Base-by-base conservation (phyloP, 1,284 basidiomycete species). In the Malassezia obtusa region DNA sequence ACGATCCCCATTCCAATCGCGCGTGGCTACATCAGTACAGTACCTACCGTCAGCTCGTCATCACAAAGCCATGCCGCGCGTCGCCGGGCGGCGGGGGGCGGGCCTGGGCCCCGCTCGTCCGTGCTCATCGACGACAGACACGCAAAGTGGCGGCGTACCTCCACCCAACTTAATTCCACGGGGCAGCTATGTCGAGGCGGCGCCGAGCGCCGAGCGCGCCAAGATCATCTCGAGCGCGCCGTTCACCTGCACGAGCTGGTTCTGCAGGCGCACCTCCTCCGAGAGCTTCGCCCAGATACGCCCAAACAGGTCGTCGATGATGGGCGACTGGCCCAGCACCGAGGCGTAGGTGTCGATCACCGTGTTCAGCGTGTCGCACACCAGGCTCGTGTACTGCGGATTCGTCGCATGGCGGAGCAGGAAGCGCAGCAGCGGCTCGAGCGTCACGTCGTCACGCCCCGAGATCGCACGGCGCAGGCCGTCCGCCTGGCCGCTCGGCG, bases 171-270 rank as follows among this genome's bases (percentile, higher is more conserved):
- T 28, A 26, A 26, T 15, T 31, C 6, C 21, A 11, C 15, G 37
- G 14, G 3, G 15, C 24, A 45, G 10, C 52, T 54, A 54, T 22
- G 47, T 21, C 9, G 45, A 24, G 33, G 55, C 39, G 10, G 63
- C 65, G 17, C 63, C 61, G 1, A 67, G 44, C 7, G 65, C 63
- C 10, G 65, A 62, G 3, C 50, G 54, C 1, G 65, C 61, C 50
- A 94, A 78, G 43, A 96, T 79, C 91, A 98, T 96, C 64, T 92
- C 88, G 58, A 98, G 77, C 51, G 89, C 87, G 48, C 90, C 92
- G 68, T 83, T 83, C 39, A 87, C 79, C 76, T 85, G 85, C 65
- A 84, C 78, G 46, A 98, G 76, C 68, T 95, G 88, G 57, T 82
- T 81, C 76, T 96, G 90, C 75, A 98, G 89, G n/a, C 81, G 81